Percentiles rank a stretch among this genome's conserved stretches.
Evolutionary conservation across 176 grass and related monocot genomes (phyloP).

Genomic region (Musa troglodytarum): DNA sequence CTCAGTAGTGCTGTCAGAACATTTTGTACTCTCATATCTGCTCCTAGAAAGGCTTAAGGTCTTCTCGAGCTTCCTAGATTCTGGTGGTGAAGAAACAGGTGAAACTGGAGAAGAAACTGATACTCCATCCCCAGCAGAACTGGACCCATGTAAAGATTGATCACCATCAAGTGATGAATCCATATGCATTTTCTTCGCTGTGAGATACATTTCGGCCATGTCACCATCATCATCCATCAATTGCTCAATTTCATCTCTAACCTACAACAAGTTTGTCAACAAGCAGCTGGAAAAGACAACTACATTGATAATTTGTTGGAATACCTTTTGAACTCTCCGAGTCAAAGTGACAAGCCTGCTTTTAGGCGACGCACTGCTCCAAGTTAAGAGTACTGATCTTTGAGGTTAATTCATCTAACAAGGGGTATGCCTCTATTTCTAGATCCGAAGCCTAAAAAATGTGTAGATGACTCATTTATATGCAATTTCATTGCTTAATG

Average conservation of each 20-base stretch:
- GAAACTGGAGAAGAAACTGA: conserved; percentile 81
- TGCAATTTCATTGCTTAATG: background rate
- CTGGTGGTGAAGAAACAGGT: conserved; percentile 64
- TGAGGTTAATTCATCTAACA: conserved; percentile 89
- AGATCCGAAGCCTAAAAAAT: conserved; percentile 59
- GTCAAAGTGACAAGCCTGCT: conserved; percentile 86
- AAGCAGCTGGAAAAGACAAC: background rate
- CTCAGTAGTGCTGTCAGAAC: conserved; percentile 55
- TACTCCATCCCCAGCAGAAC: conserved; percentile 25
- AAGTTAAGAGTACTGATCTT: conserved; percentile 94
- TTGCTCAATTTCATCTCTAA: conserved; percentile 97
- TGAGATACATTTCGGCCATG: conserved; percentile 99
- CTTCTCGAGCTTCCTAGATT: conserved; percentile 66
- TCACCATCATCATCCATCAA: conserved; percentile 96
- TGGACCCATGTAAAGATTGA: conserved; percentile 45
- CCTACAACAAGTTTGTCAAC: conserved; percentile 28
- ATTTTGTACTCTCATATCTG: conserved; percentile 67
- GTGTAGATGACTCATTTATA: background rate
- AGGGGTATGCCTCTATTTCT: conserved; percentile 94
- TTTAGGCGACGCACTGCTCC: conserved; percentile 76
- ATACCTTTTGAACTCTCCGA: conserved; percentile 92
- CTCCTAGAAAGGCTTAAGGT: conserved; percentile 76
- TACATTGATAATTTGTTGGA: background rate
- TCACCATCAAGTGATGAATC: conserved; percentile 73
- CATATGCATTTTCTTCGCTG: conserved; percentile 68